A percentile compares a stretch with the other conserved stretches of the same genome.
These are phyloP conservation scores for Claviceps digitariae DNA, from an alignment of 2,329 filamentous ascomycete genomes.

Conservation along the genomic window DNA sequence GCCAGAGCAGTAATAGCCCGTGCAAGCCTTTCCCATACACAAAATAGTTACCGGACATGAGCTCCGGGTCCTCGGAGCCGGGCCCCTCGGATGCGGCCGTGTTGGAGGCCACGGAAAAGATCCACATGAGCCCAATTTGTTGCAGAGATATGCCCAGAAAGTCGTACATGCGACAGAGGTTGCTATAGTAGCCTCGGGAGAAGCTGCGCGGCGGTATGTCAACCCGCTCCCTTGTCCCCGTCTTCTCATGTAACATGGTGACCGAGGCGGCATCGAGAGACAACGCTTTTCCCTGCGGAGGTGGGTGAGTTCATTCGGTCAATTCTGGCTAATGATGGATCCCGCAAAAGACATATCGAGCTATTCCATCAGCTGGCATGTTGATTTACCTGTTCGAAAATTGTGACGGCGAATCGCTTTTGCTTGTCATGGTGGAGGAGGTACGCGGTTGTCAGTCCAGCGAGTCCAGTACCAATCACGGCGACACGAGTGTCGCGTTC, in stretches of 20 bases:
- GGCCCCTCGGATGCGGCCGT: not conserved
- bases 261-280: constrained; percentile 27
- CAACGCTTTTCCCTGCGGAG: constrained; percentile 17
- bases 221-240: constrained; percentile 19
- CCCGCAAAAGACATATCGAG: too few relatives aligned
- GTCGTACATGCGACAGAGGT: constrained; percentile 42
- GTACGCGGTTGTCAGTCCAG: constrained; percentile 23
- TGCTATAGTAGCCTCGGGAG: constrained; percentile 35
- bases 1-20: constrained; percentile 28
- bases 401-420: constrained; percentile 19
- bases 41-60: constrained; percentile 27
- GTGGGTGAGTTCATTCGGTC: not conserved
- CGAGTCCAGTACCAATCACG: constrained; percentile 24
- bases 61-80: constrained; percentile 6
- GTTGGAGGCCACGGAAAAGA: constrained; percentile 26
- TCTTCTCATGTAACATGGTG: constrained; percentile 18
- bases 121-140: constrained; percentile 38
- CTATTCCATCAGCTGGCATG: too few relatives aligned
- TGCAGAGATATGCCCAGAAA: constrained; percentile 36
- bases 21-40: constrained; percentile 42
- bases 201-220: constrained; percentile 26
- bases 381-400: constrained; percentile 25
- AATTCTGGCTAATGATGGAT: not conserved
- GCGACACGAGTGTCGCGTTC: constrained; percentile 8
- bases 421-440: constrained; percentile 19